phyloP scores from a whole-genome alignment of 768 basidiomycete genomes.

The Boletus rubroflammeus region DNA sequence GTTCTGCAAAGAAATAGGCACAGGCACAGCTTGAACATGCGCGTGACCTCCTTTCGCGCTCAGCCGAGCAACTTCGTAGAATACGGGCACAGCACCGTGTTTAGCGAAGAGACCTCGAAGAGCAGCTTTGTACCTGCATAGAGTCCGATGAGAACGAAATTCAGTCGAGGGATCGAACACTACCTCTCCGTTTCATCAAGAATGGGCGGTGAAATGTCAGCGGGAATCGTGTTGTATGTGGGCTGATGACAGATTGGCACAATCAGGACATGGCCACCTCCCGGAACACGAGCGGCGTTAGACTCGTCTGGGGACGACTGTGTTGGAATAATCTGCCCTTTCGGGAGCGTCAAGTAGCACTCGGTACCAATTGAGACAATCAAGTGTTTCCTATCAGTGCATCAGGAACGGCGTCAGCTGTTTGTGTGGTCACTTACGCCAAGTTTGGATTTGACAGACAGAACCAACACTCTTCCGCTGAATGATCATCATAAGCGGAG shows the following conservation, averaged over 20 bases:
- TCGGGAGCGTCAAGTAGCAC: constrained; percentile 94
- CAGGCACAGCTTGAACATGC: constrained; percentile 83
- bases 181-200: constrained; percentile 78
- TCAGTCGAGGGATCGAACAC: constrained; percentile 11
- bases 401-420: constrained; percentile 1
- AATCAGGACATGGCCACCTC: constrained; percentile 93
- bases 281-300: constrained; percentile 59
- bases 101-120: constrained; percentile 69
- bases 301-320: constrained; percentile 47
- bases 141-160: not conserved
- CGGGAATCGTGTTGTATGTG: constrained; percentile 77
- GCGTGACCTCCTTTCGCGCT: constrained; percentile 90
- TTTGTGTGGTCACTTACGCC: constrained; percentile 49
- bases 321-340: constrained; percentile 90
- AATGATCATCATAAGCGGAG: constrained; percentile 5
- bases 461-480: constrained; percentile 97
- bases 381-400: constrained; percentile 73
- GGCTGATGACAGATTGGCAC: constrained; percentile 93
- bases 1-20: constrained; percentile 60
- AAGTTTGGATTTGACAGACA: constrained; percentile 93
- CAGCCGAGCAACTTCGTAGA: constrained; percentile 85
- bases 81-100: constrained; percentile 63
- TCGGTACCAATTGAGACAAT: constrained; percentile 92
- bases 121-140: constrained; percentile 70
- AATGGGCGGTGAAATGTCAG: constrained; percentile 72